Percentiles rank a stretch among this genome's conserved stretches.
Evolutionary conservation across 768 basidiomycete species (phyloP).

Genomic region (Leccinum subgranulosum): DNA sequence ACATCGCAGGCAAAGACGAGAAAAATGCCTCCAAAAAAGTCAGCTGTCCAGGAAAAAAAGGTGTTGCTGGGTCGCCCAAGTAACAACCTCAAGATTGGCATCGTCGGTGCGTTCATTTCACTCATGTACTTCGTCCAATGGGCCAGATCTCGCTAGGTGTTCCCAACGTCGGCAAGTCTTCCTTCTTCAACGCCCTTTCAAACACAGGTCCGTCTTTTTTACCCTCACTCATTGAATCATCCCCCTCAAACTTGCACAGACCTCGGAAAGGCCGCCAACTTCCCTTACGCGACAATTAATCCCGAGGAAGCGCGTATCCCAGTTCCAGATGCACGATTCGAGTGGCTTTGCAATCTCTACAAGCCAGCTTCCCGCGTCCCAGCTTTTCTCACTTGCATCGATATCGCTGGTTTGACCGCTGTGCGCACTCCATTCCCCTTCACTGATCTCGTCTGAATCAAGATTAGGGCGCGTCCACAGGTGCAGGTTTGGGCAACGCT

Average conservation of each 20-base stretch:
- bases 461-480: slow-evolving; percentile 87
- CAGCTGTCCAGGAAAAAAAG: slow-evolving; percentile 75
- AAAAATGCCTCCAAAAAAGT: slow-evolving; percentile 93
- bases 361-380: slow-evolving; percentile 88
- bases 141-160: slow-evolving; percentile 49
- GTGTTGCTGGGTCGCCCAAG: slow-evolving; percentile 82
- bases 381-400: slow-evolving; percentile 95
- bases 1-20: slow-evolving; percentile 42
- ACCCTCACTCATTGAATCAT: not conserved
- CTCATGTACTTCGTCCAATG: not conserved
- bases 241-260: slow-evolving; percentile 41
- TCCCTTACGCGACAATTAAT: slow-evolving; percentile 93
- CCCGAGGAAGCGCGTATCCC: slow-evolving; percentile 96
- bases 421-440: slow-evolving; percentile 41
- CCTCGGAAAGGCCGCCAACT: slow-evolving; percentile 94
- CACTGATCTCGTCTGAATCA: slow-evolving; percentile 16
- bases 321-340: slow-evolving; percentile 91
- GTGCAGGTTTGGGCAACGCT: slow-evolving; percentile 95
- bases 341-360: slow-evolving; percentile 90
- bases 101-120: slow-evolving; percentile 75
- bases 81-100: slow-evolving; percentile 98
- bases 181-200: slow-evolving; percentile 97
- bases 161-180: slow-evolving; percentile 97
- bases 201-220: slow-evolving; percentile 63
- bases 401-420: slow-evolving; percentile 96